Evolutionary conservation across 371 early-diverging fungal species (phyloP), one percentile per base, ranked within the genome.

Genomic region (Rhizopus sp.): DNA sequence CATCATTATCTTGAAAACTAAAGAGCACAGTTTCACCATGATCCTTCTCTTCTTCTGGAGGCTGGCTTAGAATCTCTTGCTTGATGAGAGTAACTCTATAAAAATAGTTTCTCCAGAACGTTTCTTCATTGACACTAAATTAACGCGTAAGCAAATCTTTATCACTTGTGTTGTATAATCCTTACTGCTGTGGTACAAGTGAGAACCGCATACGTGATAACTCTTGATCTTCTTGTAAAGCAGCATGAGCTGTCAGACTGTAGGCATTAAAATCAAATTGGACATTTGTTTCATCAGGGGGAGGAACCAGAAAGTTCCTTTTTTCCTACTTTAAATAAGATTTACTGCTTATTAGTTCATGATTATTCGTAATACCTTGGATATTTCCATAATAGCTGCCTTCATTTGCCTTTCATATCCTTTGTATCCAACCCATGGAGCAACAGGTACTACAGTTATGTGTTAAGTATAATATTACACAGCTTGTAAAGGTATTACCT

Each of bases 31-130:
- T 58, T 3, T 68, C 57, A n/a, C 44, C 30, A 5, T 45, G 35
- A 2, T 41, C 35, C 30, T n/a, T 39, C 10, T 44, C 41, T 32
- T 52, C 45, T 35, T 62, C 64, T 15, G 50, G 58, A 10, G 50
- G 59, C 29, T 52, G 40, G 37, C 61, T 63, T 16, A 82, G 55
- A 5, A 73, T 69, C 6, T 80, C 63, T 49, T 86, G 86, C 48
- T 87, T 87, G 32, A 83, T 62, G 35, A 85, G 63, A 3, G 81
- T 80, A 0, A 89, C 85, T n/a, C 89, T 78, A 64, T 90, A 89
- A 66, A 90, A 90, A 56, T 90, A 90, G 53, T 89, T 90, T 54
- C 75, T 68, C 89, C 89, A 90, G 63, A 90, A 90, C 6, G 58
- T 67, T 1, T 72, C 68, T 34, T 90, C 90, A 12, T 73, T 74